Percentiles rank a stretch among this genome's conserved stretches.
phyloP scores from a whole-genome alignment of 2,329 filamentous ascomycete species.

The Elsinoe perseae region DNA sequence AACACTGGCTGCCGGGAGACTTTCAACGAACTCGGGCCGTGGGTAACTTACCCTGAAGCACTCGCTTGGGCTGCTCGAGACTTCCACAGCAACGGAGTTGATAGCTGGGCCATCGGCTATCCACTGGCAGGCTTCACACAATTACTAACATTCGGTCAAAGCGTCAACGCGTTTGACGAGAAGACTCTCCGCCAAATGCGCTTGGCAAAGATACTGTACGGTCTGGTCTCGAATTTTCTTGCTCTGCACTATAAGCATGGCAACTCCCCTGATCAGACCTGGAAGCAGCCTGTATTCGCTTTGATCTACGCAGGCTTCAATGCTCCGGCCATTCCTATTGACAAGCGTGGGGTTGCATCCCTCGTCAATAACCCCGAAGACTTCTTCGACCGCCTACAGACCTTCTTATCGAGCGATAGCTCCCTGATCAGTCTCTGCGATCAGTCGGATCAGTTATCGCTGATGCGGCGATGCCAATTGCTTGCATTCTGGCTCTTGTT shows the following conservation, averaged over 20 bases:
- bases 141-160: neutral
- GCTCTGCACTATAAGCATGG: neutral
- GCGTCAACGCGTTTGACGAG: neutral
- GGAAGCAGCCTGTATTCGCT: neutral
- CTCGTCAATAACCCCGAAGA: neutral
- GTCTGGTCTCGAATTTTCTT: neutral
- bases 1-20: neutral
- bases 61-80: neutral
- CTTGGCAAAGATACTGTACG: neutral
- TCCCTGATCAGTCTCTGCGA: neutral
- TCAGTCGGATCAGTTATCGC: neutral
- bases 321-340: neutral
- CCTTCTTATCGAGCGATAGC: neutral
- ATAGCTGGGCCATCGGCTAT: conserved; percentile 1
- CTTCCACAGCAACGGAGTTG: neutral
- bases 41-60: conserved; percentile 6
- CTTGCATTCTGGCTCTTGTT: conserved; percentile 1
- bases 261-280: neutral
- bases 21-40: neutral
- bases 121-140: neutral
- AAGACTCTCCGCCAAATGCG: neutral
- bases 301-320: neutral
- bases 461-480: neutral
- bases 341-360: neutral
- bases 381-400: neutral